Conservation (phyloP, 768 basidiomycete genomes). For the Boletus subcaerulescens region DNA sequence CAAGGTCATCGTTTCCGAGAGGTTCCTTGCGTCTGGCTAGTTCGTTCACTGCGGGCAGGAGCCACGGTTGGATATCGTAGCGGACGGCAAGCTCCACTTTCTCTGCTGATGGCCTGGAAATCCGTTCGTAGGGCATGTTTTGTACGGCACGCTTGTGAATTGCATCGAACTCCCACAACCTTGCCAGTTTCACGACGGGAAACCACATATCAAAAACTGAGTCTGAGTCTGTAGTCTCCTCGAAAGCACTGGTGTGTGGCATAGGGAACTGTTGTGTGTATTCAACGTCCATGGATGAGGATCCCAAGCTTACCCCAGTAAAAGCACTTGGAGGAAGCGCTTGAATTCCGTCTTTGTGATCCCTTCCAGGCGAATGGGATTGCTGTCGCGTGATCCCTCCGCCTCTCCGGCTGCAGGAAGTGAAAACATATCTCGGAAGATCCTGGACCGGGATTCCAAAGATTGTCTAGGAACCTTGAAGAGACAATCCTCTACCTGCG, state of each 20-base stretch:
- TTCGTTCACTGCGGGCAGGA: constrained; percentile 28
- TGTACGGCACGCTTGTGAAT: constrained; percentile 31
- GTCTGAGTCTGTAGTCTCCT: not conserved
- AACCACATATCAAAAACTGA: constrained; percentile 33
- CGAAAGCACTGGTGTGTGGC: not conserved
- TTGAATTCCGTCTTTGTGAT: constrained; percentile 26
- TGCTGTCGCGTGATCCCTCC: constrained; percentile 20
- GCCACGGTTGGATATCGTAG: constrained; percentile 34
- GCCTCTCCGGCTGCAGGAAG: constrained; percentile 10
- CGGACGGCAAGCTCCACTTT: constrained; percentile 31
- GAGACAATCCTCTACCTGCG: constrained; percentile 26
- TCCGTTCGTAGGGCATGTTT: constrained; percentile 20
- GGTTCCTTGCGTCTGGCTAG: constrained; percentile 18
- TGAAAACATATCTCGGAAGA: constrained; percentile 28
- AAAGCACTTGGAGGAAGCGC: constrained; percentile 23
- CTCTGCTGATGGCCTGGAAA: constrained; percentile 14
- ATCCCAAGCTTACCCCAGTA: constrained; percentile 8
- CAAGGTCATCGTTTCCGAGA: constrained; percentile 13
- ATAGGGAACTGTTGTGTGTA: not conserved
- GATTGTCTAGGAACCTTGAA: constrained; percentile 26
- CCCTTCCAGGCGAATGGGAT: constrained; percentile 24
- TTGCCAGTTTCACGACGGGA: constrained; percentile 37
- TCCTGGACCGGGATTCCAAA: constrained; percentile 23
- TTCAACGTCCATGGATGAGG: not conserved
- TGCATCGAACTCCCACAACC: constrained; percentile 36